phyloP scores from a whole-genome alignment of 768 basidiomycete genomes.

The Leucocoprinus sp. region DNA sequence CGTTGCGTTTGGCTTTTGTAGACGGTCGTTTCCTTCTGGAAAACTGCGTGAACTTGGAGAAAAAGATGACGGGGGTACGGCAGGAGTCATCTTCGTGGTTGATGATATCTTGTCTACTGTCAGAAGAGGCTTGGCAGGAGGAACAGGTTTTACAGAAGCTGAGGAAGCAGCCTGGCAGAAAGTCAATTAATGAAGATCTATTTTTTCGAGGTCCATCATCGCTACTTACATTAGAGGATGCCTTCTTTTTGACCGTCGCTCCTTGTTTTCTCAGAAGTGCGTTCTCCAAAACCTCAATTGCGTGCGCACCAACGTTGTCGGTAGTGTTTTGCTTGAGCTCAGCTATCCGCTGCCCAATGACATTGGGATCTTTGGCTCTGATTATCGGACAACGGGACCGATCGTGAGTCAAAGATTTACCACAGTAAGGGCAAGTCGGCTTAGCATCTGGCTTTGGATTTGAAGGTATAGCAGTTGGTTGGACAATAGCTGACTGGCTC shows the following conservation, averaged over 20 bases:
- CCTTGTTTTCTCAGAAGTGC: slow-evolving; percentile 20
- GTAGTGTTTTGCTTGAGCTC: slow-evolving; percentile 28
- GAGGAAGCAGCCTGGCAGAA: slow-evolving; percentile 1
- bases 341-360: slow-evolving; percentile 37
- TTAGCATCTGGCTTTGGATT: no score
- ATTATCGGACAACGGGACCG: slow-evolving; percentile 44
- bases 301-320: slow-evolving; percentile 16
- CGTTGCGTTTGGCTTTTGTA: slow-evolving; percentile 1
- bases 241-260: not conserved
- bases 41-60: not conserved
- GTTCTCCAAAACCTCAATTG: slow-evolving; percentile 35
- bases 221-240: not conserved
- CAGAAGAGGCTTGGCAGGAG: slow-evolving; percentile 4
- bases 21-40: not conserved
- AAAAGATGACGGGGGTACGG: not conserved
- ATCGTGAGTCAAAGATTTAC: slow-evolving; percentile 34
- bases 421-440: slow-evolving; percentile 35
- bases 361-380: slow-evolving; percentile 27
- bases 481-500: not conserved
- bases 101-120: not conserved
- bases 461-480: not conserved
- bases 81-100: slow-evolving; percentile 1
- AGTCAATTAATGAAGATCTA: not conserved
- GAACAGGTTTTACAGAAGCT: not conserved
- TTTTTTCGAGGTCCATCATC: not conserved